Evolutionary conservation across 2,329 filamentous ascomycete species (phyloP).

Genomic region (Polychaeton citri): DNA sequence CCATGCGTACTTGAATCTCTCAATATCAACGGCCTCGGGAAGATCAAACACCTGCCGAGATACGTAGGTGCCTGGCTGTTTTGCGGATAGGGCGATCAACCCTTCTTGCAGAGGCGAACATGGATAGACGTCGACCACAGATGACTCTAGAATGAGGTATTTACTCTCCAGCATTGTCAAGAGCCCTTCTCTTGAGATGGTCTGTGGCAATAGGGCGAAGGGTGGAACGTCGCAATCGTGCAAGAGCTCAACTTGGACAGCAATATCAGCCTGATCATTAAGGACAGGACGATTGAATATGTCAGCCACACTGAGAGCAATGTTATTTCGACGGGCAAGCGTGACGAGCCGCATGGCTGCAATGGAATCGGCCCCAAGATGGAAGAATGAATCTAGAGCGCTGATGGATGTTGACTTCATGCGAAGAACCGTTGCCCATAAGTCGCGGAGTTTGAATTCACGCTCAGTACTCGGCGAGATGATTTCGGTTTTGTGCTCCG

Average conservation of each 20-base stretch:
- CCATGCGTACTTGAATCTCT: slow-evolving; percentile 24
- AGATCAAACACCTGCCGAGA: background rate
- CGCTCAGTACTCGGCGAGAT: too few species aligned
- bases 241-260: too few species aligned
- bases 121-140: background rate
- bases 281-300: slow-evolving; percentile 22
- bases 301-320: slow-evolving; percentile 28
- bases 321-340: slow-evolving; percentile 21
- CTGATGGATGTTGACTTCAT: background rate
- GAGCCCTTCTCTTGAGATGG: too few species aligned
- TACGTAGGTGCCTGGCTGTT: background rate
- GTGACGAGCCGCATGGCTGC: slow-evolving; percentile 31
- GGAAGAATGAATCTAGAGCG: slow-evolving; percentile 21
- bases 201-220: too few species aligned
- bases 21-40: slow-evolving; percentile 16
- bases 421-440: background rate
- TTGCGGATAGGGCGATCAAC: background rate
- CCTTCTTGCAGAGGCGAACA: background rate
- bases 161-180: too few species aligned
- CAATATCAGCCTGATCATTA: too few species aligned
- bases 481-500: too few species aligned
- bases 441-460: background rate
- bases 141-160: too few species aligned
- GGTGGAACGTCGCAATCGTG: too few species aligned
- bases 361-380: slow-evolving; percentile 32